These are phyloP conservation scores for Phytophthora niederhauseri DNA, from an alignment of 352 stramenopile genomes.

Conservation along the genomic window DNA sequence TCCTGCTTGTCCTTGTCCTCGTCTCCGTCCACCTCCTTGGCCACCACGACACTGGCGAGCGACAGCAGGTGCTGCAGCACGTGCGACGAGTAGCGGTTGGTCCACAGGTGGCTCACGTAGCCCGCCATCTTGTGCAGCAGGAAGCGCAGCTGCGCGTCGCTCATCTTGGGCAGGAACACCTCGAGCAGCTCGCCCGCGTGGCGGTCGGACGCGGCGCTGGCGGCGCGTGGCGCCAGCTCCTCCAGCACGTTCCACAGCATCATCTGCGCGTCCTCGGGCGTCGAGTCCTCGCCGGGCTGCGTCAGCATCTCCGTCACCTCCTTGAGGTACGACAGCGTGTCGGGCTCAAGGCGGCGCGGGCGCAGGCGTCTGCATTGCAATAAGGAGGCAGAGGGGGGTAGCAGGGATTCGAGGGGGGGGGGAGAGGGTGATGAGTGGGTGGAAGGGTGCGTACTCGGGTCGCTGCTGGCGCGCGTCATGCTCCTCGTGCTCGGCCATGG, in stretches of 20 bases:
- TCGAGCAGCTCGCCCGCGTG: slow-evolving; percentile 77
- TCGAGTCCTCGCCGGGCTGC: slow-evolving; percentile 54
- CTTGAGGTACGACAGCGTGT: slow-evolving; percentile 85
- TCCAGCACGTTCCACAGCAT: slow-evolving; percentile 86
- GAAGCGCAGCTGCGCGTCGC: slow-evolving; percentile 68
- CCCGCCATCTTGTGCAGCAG: slow-evolving; percentile 82
- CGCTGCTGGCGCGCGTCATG: slow-evolving; percentile 24
- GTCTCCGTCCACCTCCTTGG: slow-evolving; percentile 32
- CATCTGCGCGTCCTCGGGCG: slow-evolving; percentile 60
- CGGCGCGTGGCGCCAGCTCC: slow-evolving; percentile 73
- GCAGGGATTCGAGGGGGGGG: too few species aligned
- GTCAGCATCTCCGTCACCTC: slow-evolving; percentile 83
- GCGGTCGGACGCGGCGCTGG: slow-evolving; percentile 76
- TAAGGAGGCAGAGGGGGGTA: not conserved
- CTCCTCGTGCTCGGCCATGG: slow-evolving; percentile 27
- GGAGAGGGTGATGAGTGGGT: not conserved
- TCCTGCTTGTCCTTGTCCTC: slow-evolving; percentile 42
- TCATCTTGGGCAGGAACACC: slow-evolving; percentile 77
- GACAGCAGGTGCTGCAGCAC: slow-evolving; percentile 81
- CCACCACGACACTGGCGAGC: slow-evolving; percentile 57
- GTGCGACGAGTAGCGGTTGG: slow-evolving; percentile 88
- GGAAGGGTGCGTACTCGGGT: slow-evolving; percentile 31
- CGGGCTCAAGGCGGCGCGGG: slow-evolving; percentile 72
- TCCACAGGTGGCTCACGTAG: slow-evolving; percentile 86
- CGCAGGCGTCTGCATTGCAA: slow-evolving; percentile 54